These are phyloP conservation scores for Colletotrichum salicis DNA, from an alignment of 2,329 filamentous ascomycete genomes.

Conservation along the genomic window DNA sequence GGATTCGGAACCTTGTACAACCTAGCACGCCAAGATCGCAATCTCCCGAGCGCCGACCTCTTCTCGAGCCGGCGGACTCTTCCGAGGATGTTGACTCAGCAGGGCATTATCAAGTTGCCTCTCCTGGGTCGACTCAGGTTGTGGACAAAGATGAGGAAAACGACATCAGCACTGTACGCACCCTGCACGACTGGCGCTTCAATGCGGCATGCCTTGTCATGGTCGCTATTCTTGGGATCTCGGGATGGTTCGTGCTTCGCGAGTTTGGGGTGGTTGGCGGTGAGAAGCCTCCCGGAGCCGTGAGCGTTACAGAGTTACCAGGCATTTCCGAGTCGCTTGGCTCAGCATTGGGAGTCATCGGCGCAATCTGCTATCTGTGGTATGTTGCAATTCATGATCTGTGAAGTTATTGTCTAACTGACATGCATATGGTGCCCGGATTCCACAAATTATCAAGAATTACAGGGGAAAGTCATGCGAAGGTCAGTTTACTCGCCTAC, in stretches of 20 bases:
- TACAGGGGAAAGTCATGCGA: conserved; percentile 19
- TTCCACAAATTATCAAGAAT: conserved; percentile 29
- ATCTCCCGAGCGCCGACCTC: background rate
- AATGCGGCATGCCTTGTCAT: background rate
- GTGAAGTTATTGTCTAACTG: background rate
- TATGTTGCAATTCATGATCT: background rate
- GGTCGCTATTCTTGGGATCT: background rate
- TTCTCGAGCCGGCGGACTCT: background rate
- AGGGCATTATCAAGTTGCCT: too few relatives aligned
- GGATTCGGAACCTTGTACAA: too few relatives aligned
- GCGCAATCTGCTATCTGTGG: conserved; percentile 25
- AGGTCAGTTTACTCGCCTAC: background rate
- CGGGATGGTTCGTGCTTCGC: conserved; percentile 9
- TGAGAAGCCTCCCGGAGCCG: background rate
- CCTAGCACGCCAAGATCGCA: background rate
- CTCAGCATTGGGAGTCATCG: conserved; percentile 12
- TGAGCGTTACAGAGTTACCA: background rate
- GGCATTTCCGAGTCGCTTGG: conserved; percentile 7
- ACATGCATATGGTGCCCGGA: background rate
- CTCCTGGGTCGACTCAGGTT: background rate
- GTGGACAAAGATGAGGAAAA: background rate
- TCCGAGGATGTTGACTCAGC: background rate
- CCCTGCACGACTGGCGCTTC: conserved; percentile 12
- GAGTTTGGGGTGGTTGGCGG: background rate
- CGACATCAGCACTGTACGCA: background rate